Evolutionary conservation across 192 early-diverging fungal genomes (phyloP), one percentile per base, ranked within the genome.

Genomic region (Coemansia sp.): DNA sequence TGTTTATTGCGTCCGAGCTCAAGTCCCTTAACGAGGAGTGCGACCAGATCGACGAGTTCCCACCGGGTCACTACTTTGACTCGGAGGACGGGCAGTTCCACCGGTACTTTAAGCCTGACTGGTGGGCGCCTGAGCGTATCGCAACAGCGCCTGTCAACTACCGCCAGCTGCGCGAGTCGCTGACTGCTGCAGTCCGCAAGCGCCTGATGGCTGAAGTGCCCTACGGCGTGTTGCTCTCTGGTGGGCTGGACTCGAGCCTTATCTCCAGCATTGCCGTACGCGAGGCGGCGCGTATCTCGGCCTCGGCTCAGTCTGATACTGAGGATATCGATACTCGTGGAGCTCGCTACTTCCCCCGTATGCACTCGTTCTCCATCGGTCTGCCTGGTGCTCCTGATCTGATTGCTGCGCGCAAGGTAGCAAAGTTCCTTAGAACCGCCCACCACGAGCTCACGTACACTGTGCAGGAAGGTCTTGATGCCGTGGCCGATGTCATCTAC

Each of bases 381-480:
- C 88, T 99, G 31, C 90, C 92, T 8, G 93, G 92, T 18, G 93
- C 97, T 9, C 97, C 97, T 16, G 97, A 99, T 86, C 85, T 99
- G 73, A 75, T 88, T 9, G 96, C 95, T 20, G 97, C 96, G 38
- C 88, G 90, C 65, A 88, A 90, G 62, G 97, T 94, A 60, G 97
- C 97, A 13, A 88, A 94, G 11, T 95, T 93, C 85, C 88, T 99
- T 22, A 87, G 89, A 46, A 99, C 97, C 13, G 87, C 90, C 11
- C 97, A 99, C 87, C 97, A 97, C 85, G 94, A 92, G 84, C 97
- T 90, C 85, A 98, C 95, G 2, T 99, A 96, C 86, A 98, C 95
- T 6, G 84, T 97, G 43, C 90, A 98, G 78, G 97, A 99, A 81
- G 97, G 95, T 33, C 79, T 97, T 20, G 97, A 99, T 80, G 96